Base-by-base conservation (phyloP, 148 eudicot species). In the Tetragonia tetragonoides region DNA sequence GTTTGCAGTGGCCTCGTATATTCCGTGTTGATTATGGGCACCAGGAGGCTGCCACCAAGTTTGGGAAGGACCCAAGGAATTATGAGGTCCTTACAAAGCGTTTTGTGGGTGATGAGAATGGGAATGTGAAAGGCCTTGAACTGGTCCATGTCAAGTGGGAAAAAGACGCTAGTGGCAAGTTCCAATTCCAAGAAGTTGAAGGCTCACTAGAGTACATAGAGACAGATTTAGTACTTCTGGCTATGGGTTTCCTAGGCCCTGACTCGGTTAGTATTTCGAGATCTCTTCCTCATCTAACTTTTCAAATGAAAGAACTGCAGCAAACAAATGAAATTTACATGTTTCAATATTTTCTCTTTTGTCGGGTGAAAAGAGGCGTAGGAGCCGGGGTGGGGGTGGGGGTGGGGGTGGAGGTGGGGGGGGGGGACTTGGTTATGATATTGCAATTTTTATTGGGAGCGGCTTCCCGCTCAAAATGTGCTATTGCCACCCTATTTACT, bases 191-290 rank as follows among this genome's bases (percentile, higher is more conserved):
- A 82, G 97, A 95, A 86, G 81, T 95, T 38, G 97, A 91, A 81
- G 99, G 99, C 61, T 81, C 91, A 1, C 83, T 82, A 85, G 94
- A 95, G 89, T 87, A 86, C 34, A 80, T 95, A 37, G 95, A 85
- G 83, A 93, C 97, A 2, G 99, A 95, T 78, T 77, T 95, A 62
- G 97, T 93, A 61, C 84, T 95, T 39, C 85, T 95, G 40, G 99
- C 99, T 75, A 95, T 95, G 99, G 99, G 99, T n/a, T 95, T 95
- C 86, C 94, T 95, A 20, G 99, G 99, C 68, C 99, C 99, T 38
- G 99, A 95, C 70, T 78, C 87, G 92, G 97, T 95, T 77, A 86
- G 99, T 87, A 70, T 78, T 82, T 70, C 72, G 20, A 63, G 34
- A 23, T 61, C 34, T 64, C 41, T 53, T 41, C 49, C 34, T 14